Percentiles rank a stretch among this genome's conserved stretches.
These are phyloP conservation scores for Monosporascus sp. DNA, from an alignment of 2,329 filamentous ascomycete species.

Conservation along the genomic window DNA sequence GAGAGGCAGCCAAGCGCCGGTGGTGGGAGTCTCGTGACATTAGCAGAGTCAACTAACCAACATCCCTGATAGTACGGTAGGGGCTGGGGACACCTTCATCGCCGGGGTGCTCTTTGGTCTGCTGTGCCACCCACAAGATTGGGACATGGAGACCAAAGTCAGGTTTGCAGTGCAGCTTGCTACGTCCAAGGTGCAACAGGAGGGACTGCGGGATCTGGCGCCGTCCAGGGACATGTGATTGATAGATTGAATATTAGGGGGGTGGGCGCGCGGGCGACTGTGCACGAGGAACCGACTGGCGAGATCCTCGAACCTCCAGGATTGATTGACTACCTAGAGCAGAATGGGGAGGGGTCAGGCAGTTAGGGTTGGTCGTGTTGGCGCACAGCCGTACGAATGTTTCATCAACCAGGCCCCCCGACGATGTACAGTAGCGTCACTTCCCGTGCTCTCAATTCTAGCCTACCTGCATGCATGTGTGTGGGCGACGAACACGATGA, in stretches of 20 bases:
- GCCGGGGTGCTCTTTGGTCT: constrained; percentile 64
- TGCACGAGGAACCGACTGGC: background rate
- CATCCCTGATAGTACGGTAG: constrained; percentile 51
- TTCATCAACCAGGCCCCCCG: background rate
- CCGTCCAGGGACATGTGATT: constrained; percentile 34
- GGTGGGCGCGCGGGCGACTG: background rate
- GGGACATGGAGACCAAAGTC: constrained; percentile 44
- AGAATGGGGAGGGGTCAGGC: background rate
- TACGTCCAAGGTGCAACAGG: constrained; percentile 60
- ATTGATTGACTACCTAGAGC: background rate
- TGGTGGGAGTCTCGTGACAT: background rate
- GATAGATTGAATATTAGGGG: constrained; percentile 12
- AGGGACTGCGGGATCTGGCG: constrained; percentile 67
- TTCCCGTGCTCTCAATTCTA: background rate
- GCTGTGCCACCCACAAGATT: constrained; percentile 42
- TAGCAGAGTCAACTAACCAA: constrained; percentile 12
- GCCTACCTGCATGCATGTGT: background rate
- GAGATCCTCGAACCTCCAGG: background rate
- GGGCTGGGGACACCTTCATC: constrained; percentile 72
- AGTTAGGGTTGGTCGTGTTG: background rate
- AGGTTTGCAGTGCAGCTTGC: constrained; percentile 61
- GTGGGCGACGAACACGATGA: background rate
- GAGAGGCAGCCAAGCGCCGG: background rate
- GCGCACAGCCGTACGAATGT: background rate
- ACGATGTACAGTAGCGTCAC: background rate